Conservation (phyloP, 306 rosid genomes). For the Lathyrus oleraceus region DNA sequence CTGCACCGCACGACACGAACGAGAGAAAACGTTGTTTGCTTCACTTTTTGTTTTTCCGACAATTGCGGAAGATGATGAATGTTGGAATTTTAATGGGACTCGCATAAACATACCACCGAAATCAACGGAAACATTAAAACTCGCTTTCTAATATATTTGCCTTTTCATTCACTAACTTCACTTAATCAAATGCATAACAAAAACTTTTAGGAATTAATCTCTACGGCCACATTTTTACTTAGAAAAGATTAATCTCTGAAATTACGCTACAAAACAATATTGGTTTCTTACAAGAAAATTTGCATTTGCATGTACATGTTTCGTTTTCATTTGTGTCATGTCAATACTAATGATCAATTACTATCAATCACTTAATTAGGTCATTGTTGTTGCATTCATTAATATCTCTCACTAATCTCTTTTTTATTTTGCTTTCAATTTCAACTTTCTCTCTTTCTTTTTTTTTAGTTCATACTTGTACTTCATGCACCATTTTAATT, state of each 20-base stretch:
- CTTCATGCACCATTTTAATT: not conserved
- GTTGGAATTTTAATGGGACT: constrained; percentile 41
- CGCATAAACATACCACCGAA: constrained; percentile 44
- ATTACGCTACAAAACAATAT: too few species aligned
- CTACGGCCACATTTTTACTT: too few species aligned
- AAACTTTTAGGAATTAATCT: too few species aligned
- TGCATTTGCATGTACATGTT: constrained; percentile 39
- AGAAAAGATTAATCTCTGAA: too few species aligned
- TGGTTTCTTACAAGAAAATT: constrained; percentile 9
- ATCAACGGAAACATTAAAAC: constrained; percentile 50
- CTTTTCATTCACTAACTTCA: constrained; percentile 20
- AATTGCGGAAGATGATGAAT: constrained; percentile 64
- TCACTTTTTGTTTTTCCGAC: constrained; percentile 46
- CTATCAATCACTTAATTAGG: not conserved
- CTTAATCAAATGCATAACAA: constrained; percentile 3
- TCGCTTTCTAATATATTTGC: constrained; percentile 2
- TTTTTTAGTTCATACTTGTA: not conserved
- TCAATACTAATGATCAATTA: not conserved
- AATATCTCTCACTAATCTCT: not conserved
- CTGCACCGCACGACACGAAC: not conserved
- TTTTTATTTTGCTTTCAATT: not conserved
- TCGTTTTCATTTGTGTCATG: not conserved
- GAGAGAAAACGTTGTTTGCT: not conserved
- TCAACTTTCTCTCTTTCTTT: not conserved
- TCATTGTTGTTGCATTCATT: not conserved